These are phyloP conservation scores for Yarrowia galli DNA, from an alignment of 1,139 yeast genomes.

Conservation along the genomic window DNA sequence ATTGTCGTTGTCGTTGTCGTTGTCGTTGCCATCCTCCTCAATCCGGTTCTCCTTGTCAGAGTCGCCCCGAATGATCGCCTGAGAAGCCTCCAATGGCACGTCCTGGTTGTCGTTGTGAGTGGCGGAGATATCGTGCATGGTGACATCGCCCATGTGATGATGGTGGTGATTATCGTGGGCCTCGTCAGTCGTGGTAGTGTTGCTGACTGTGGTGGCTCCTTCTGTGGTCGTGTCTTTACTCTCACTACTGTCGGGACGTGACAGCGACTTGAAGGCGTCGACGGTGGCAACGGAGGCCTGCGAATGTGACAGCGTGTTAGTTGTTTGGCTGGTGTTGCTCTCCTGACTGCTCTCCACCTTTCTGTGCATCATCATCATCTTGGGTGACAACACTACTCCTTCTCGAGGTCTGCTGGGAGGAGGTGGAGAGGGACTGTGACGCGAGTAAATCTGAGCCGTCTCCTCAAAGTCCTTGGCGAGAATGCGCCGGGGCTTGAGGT, in stretches of 20 bases:
- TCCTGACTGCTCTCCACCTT: conserved; percentile 25
- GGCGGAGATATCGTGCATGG: conserved; percentile 26
- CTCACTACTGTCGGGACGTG: conserved; percentile 20
- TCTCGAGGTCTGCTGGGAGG: background rate
- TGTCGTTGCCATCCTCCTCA: background rate
- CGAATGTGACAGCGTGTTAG: background rate
- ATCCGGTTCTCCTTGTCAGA: conserved; percentile 31
- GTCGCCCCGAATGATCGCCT: conserved; percentile 15
- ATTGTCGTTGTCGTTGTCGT: background rate
- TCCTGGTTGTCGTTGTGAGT: conserved; percentile 2
- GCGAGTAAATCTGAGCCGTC: conserved; percentile 24
- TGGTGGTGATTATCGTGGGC: background rate
- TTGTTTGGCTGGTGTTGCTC: background rate
- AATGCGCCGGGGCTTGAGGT: conserved; percentile 29
- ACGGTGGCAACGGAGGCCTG: conserved; percentile 13
- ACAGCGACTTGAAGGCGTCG: conserved; percentile 26
- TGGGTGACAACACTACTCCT: no score
- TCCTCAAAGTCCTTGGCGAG: conserved; percentile 36
- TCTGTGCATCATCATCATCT: background rate
- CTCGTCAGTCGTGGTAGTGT: background rate
- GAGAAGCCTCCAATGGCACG: conserved; percentile 23
- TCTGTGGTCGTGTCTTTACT: conserved; percentile 3
- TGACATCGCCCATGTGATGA: conserved; percentile 8
- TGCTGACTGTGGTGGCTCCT: background rate
- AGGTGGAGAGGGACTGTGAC: conserved; percentile 32